Percentiles rank a stretch among this genome's conserved stretches.
Conservation (phyloP, 441 rosid genomes). For the Biscutella auriculata region DNA sequence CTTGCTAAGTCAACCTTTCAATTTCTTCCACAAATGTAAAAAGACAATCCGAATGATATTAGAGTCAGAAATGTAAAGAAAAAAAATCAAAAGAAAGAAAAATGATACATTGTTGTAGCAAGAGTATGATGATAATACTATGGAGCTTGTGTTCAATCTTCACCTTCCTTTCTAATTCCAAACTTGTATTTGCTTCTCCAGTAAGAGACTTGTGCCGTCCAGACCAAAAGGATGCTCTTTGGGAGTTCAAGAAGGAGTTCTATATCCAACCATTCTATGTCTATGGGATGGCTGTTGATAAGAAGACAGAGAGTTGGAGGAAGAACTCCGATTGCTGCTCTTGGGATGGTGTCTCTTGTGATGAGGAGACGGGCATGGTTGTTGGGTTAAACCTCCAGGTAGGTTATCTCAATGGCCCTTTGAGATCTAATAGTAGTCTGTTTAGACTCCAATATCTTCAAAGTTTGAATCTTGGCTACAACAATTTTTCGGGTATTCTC, state of each 20-base stretch:
- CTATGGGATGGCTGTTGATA: too few species aligned
- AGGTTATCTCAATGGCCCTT: too few species aligned
- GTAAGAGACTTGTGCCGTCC: background rate
- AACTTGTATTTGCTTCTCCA: background rate
- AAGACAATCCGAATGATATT: background rate
- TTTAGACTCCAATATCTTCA: too few species aligned
- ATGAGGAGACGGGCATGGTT: too few species aligned
- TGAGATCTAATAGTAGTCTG: too few species aligned
- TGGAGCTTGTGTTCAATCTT: background rate
- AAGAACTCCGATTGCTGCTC: too few species aligned
- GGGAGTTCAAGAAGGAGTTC: constrained; percentile 15
- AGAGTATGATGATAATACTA: background rate
- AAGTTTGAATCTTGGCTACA: too few species aligned
- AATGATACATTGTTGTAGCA: background rate
- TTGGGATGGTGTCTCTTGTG: too few species aligned
- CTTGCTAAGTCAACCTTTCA: background rate
- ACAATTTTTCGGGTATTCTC: too few species aligned
- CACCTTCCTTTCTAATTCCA: background rate
- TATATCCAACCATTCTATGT: too few species aligned
- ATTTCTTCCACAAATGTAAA: background rate
- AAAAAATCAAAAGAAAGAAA: background rate
- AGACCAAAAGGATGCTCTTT: constrained; percentile 15
- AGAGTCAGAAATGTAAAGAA: background rate
- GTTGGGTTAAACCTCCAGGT: too few species aligned
- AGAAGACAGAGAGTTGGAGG: constrained; percentile 16